Evolutionary conservation across 352 stramenopile species (phyloP).

Genomic region (Globisporangium ultimum): DNA sequence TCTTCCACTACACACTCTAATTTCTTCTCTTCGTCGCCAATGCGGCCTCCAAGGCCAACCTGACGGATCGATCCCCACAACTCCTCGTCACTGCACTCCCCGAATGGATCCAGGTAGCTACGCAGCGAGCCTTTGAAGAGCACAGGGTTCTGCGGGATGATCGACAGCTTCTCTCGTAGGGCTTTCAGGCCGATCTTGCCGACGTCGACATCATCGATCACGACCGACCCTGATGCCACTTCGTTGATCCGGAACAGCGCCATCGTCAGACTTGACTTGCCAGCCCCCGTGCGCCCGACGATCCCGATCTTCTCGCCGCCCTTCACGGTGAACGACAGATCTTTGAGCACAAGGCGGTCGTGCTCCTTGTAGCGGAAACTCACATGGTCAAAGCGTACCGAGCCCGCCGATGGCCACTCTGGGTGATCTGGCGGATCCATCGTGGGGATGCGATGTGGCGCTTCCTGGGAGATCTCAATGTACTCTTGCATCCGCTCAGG

Average conservation of each 20-base stretch:
- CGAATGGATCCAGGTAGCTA: constrained; percentile 85
- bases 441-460: constrained; percentile 19
- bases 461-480: constrained; percentile 49
- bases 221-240: too few relatives aligned
- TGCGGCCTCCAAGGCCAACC: constrained; percentile 36
- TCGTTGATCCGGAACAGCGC: constrained; percentile 29
- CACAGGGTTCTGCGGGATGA: constrained; percentile 64
- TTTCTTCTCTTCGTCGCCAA: constrained; percentile 21
- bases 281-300: too few relatives aligned
- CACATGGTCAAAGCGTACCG: too few relatives aligned
- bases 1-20: constrained; percentile 68
- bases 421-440: too few relatives aligned
- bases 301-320: too few relatives aligned
- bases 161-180: constrained; percentile 40
- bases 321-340: too few relatives aligned
- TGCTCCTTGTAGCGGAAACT: too few relatives aligned
- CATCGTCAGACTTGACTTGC: too few relatives aligned
- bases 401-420: too few relatives aligned
- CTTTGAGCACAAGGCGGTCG: too few relatives aligned
- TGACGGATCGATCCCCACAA: constrained; percentile 41
- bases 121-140: constrained; percentile 86
- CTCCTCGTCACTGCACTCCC: constrained; percentile 61
- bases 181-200: constrained; percentile 56
- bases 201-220: too few relatives aligned
- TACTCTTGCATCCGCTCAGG: constrained; percentile 90